Evolutionary conservation across 139 green algal species (phyloP).

Genomic region (Chlorella sp.): DNA sequence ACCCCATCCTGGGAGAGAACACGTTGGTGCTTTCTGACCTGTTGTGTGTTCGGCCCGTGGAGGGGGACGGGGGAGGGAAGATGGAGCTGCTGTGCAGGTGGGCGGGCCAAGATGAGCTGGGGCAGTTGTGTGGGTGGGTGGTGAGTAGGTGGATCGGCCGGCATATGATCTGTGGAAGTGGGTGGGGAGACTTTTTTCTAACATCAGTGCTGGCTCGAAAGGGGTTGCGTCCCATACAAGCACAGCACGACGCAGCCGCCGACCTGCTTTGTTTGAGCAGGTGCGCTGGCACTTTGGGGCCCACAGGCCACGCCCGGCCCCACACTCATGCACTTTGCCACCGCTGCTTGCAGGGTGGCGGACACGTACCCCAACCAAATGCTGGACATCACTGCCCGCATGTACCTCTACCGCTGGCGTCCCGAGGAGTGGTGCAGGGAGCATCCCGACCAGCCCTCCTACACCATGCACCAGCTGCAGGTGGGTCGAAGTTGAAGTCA

Average conservation of each 20-base stretch:
- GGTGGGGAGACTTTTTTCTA: no score
- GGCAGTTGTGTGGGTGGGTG: not conserved
- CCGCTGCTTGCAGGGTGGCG: conserved; percentile 54
- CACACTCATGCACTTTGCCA: no score
- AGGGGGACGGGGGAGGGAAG: not conserved
- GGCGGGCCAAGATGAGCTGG: not conserved
- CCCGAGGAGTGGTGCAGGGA: not conserved
- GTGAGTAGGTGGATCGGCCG: not conserved
- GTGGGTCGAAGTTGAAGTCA: not conserved
- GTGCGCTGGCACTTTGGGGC: not conserved
- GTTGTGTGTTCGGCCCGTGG: conserved; percentile 10
- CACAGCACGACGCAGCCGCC: no score
- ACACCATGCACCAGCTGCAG: conserved; percentile 6
- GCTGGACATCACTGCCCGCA: conserved; percentile 49
- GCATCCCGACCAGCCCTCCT: conserved; percentile 2
- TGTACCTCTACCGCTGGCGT: conserved; percentile 77
- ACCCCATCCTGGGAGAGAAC: conserved; percentile 70
- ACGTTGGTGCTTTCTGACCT: conserved; percentile 73
- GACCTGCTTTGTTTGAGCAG: no score
- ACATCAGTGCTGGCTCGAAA: no score
- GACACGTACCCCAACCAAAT: conserved; percentile 79
- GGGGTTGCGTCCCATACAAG: no score
- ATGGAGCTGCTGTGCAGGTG: conserved; percentile 28
- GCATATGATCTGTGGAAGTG: not conserved
- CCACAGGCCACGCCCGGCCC: no score